Conservation (phyloP, 2,329 filamentous ascomycete species). For the Botryotinia narcissicola region DNA sequence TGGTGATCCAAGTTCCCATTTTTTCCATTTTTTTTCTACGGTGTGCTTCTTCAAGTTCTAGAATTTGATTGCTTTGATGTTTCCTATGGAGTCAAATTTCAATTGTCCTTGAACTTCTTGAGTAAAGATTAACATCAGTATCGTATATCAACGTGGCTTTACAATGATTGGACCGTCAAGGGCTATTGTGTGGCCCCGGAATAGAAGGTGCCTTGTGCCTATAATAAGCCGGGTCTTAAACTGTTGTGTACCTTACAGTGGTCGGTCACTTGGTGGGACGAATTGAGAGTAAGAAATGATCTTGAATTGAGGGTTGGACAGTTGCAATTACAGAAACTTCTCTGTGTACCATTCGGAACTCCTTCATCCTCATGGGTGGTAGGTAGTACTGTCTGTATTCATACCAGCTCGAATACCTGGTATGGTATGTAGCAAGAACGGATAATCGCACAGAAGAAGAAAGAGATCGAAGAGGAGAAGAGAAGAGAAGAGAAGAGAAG, state of each 20-base stretch:
- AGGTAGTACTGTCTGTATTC: neutral
- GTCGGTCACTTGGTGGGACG: neutral
- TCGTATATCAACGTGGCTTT: neutral
- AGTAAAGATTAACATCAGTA: neutral
- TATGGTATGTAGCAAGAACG: neutral
- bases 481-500: too few species aligned
- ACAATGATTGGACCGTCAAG: neutral
- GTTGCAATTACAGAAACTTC: neutral
- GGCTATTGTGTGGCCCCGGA: neutral
- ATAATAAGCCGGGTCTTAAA: neutral
- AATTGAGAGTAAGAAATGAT: neutral
- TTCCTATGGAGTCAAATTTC: conserved; percentile 10
- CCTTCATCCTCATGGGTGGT: neutral
- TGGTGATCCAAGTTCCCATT: neutral
- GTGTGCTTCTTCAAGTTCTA: neutral
- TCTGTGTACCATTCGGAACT: neutral
- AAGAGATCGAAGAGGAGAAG: neutral
- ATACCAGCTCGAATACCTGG: neutral
- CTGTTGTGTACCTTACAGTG: neutral
- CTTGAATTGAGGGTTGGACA: neutral
- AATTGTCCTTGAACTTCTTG: neutral
- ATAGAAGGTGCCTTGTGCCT: neutral
- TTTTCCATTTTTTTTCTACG: neutral
- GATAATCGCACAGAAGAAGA: neutral
- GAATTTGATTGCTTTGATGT: neutral